Evolutionary conservation across 2,329 filamentous ascomycete species (phyloP).

Genomic region (Fusarium tjaetaba): DNA sequence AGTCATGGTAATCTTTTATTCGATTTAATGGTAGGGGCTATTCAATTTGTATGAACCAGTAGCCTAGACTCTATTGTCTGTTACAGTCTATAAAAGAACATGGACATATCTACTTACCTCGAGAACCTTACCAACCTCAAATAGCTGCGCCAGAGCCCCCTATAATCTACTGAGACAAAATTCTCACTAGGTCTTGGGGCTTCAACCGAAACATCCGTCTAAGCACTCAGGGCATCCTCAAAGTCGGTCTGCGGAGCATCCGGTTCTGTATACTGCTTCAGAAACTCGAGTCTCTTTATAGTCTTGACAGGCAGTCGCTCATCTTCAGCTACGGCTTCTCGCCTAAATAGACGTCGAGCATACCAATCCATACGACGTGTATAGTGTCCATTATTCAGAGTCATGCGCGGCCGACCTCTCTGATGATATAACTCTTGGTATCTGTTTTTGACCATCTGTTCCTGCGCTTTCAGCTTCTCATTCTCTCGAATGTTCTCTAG

Average conservation of each 20-base stretch:
- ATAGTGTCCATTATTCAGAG: neutral
- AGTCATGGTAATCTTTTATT: neutral
- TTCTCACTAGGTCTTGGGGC: neutral
- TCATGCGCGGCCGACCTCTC: neutral
- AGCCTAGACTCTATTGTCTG: neutral
- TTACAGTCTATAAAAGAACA: neutral
- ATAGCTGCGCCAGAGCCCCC: fast-evolving
- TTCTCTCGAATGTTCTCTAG: neutral
- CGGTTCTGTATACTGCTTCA: neutral
- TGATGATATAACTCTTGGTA: neutral
- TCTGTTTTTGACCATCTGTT: neutral
- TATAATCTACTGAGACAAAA: fast-evolving
- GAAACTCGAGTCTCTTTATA: neutral
- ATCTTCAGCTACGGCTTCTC: fast-evolving
- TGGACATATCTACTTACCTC: neutral
- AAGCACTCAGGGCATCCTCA: neutral
- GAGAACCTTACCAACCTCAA: too few relatives aligned
- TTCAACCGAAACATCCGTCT: neutral
- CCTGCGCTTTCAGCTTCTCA: neutral
- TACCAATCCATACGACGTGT: neutral
- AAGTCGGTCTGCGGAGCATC: neutral
- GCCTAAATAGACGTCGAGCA: neutral
- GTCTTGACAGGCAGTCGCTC: fast-evolving
- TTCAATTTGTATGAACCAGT: too few relatives aligned
- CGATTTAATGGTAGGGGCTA: too few relatives aligned